Evolutionary conservation across 164 flowering plant genomes (phyloP), one percentile per base, ranked within the genome.

Genomic region (Warburgia ugandensis): DNA sequence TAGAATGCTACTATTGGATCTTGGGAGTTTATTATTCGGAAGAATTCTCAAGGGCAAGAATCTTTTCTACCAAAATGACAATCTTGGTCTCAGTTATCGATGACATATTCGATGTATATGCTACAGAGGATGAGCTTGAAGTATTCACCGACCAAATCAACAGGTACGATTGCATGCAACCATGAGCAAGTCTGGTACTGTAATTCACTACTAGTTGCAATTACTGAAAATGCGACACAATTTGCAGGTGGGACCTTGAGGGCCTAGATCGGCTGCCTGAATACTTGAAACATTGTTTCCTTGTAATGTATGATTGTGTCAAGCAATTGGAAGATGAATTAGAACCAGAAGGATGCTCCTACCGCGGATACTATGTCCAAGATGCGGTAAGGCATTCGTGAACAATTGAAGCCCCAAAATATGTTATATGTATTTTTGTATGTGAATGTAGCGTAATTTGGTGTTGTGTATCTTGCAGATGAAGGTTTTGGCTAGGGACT

Each of bases 1-100:
- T 67, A 0, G 79, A 77, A 29, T 49, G 68, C 45, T 77, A 65
- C 29, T 70, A 70, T 40, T 78, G 76, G 74, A 56, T 42, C 2
- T 6, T 73, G 19, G 71, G 66, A 19, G 61, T 43, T 7, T 68
- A 46, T 19, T 61, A 40, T 45, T 58, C 61, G 25, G 63, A 63
- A 0, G 21, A 29, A 12, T 62, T 52, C 29, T 52, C 59, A 5
- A 28, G 31, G 1, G 52, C 46, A 1, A 59, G 72, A 29, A 20
- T 29, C n/a, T 31, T 63, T 4, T 2, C 39, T 4, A 27, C 61
- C 31, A 67, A 67, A 55, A 45, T 51, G 10, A 50, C 55, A 17
- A 30, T 50, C 19, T 32, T 67, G 16, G 19, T 19, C 0, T 43
- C 64, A 0, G 10, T 55, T 2, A 20, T 67, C 6, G 68, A 67